phyloP scores from a whole-genome alignment of 2,329 filamentous ascomycete genomes.

The Thermothelomyces thermophilus region DNA sequence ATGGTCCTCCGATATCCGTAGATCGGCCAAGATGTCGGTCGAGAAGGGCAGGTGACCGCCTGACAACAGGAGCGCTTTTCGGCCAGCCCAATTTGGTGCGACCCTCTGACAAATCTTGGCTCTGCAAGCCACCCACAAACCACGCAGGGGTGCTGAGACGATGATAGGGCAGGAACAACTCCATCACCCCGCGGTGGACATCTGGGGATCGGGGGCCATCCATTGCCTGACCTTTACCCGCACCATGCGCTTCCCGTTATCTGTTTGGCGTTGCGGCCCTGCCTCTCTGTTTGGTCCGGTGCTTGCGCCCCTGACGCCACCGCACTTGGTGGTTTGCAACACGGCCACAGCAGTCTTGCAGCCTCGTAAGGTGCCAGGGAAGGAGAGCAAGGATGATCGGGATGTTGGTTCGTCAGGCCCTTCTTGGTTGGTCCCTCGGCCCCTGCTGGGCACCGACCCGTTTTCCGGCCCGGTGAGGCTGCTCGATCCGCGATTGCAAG shows the following conservation, averaged over 20 bases:
- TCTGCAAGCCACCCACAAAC: slow-evolving; percentile 17
- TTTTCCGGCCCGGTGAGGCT: slow-evolving; percentile 4
- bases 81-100: slow-evolving; percentile 17
- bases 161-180: slow-evolving; percentile 10
- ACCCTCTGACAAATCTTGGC: slow-evolving; percentile 13
- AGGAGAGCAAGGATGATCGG: too few relatives aligned
- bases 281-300: neutral
- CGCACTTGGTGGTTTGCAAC: too few relatives aligned
- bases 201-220: neutral
- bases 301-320: neutral
- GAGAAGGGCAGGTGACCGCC: slow-evolving; percentile 5
- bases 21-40: neutral
- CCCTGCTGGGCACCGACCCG: slow-evolving; percentile 2
- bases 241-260: neutral
- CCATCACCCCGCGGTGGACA: neutral
- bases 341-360: too few relatives aligned
- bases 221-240: neutral
- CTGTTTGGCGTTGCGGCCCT: neutral
- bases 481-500: neutral
- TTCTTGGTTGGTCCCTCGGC: neutral
- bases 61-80: slow-evolving; percentile 6
- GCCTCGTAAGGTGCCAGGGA: too few relatives aligned
- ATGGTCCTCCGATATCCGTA: neutral
- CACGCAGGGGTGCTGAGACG: slow-evolving; percentile 9
- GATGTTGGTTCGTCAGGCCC: neutral